Percentiles rank a stretch among this genome's conserved stretches.
phyloP scores from a whole-genome alignment of 305 asterid genomes.

The Fraxinus dipetala region DNA sequence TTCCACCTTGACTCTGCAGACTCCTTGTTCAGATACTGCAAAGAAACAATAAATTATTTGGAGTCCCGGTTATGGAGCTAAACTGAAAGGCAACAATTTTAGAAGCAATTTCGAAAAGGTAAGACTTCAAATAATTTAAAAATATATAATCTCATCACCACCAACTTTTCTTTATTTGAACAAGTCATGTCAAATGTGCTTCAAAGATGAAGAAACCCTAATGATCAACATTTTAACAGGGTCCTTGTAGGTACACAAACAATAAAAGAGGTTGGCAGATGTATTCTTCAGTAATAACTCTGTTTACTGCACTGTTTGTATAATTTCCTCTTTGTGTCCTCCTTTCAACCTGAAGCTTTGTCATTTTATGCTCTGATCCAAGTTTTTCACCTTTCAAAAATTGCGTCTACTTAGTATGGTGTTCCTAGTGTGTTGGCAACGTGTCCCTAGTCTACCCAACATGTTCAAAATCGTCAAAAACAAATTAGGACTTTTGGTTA shows the following conservation, averaged over 20 bases:
- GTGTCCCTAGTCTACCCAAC: not conserved
- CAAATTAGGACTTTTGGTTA: not conserved
- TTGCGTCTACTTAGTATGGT: not conserved
- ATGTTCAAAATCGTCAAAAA: not conserved
- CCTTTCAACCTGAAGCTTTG: conserved; percentile 9
- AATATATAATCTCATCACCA: not conserved
- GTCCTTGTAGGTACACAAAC: conserved; percentile 1
- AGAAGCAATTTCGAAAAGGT: not conserved
- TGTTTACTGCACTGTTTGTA: not conserved
- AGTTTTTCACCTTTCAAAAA: not conserved
- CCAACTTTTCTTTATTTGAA: not conserved
- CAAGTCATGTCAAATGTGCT: not conserved
- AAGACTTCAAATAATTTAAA: not conserved
- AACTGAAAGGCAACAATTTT: conserved; percentile 10
- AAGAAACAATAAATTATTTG: conserved; percentile 16
- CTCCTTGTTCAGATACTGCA: conserved; percentile 67
- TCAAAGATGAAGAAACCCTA: conserved; percentile 4
- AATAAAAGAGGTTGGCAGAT: not conserved
- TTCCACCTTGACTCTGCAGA: conserved; percentile 65
- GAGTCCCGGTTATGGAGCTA: not conserved
- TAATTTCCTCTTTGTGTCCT: not conserved
- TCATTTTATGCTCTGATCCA: not conserved
- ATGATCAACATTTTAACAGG: not conserved
- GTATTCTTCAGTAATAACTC: conserved; percentile 3
- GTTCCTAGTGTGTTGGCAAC: not conserved